Conservation (phyloP, 768 basidiomycete species). For the Pleurotus citrinopileatus region DNA sequence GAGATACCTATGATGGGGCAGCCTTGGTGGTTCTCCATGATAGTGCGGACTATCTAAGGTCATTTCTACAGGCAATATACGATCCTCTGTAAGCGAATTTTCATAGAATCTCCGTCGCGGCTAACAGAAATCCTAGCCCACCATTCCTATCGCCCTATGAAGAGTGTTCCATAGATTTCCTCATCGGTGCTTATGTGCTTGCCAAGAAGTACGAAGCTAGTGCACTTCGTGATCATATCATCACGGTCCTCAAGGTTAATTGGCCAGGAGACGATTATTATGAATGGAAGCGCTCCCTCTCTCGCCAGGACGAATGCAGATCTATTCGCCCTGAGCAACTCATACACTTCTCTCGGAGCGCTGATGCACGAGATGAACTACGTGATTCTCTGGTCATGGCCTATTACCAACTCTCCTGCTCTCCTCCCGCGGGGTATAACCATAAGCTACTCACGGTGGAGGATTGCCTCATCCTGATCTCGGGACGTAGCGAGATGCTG, state of each 20-base stretch:
- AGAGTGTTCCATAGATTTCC: neutral
- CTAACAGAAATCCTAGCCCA: neutral
- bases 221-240: neutral
- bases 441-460: neutral
- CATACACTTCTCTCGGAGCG: neutral
- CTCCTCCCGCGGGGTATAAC: neutral
- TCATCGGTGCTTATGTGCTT: constrained; percentile 6
- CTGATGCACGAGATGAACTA: neutral
- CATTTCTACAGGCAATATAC: constrained; percentile 12
- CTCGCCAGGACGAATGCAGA: neutral
- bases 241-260: neutral
- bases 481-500: neutral
- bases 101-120: no score
- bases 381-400: neutral
- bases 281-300: neutral
- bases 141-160: neutral
- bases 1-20: constrained; percentile 11
- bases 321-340: neutral
- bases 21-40: constrained; percentile 14
- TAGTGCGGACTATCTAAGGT: constrained; percentile 7
- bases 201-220: constrained; percentile 10
- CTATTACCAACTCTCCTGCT: neutral
- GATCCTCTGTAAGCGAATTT: constrained; percentile 6
- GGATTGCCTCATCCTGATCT: neutral
- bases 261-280: neutral